Conservation (phyloP, 768 basidiomycete genomes). For the Boletus vinaceobasis region DNA sequence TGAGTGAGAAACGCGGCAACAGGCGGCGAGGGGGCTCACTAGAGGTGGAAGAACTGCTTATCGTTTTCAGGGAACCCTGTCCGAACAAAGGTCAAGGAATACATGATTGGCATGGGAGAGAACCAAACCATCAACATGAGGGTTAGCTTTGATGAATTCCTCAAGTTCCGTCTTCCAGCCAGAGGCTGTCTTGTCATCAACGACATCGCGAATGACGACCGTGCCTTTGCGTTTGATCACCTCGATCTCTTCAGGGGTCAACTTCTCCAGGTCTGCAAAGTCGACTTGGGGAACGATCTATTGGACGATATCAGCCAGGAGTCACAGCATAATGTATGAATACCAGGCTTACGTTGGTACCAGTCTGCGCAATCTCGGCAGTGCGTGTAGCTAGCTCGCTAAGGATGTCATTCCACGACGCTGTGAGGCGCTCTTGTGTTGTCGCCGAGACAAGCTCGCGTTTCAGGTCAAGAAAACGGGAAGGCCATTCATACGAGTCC, state of each 20-base stretch:
- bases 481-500: slow-evolving; percentile 11
- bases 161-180: slow-evolving; percentile 56
- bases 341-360: slow-evolving; percentile 42
- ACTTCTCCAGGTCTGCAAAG: slow-evolving; percentile 48
- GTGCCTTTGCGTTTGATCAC: slow-evolving; percentile 53
- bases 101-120: not conserved
- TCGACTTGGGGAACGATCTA: slow-evolving; percentile 63
- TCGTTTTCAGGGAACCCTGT: slow-evolving; percentile 52
- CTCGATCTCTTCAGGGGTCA: slow-evolving; percentile 45
- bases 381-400: slow-evolving; percentile 46
- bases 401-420: slow-evolving; percentile 59
- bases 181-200: slow-evolving; percentile 52
- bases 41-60: slow-evolving; percentile 72
- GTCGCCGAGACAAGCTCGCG: slow-evolving; percentile 49
- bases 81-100: not conserved
- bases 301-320: not conserved
- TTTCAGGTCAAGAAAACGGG: slow-evolving; percentile 58
- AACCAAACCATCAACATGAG: slow-evolving; percentile 47
- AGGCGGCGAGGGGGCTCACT: slow-evolving; percentile 40
- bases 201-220: slow-evolving; percentile 60
- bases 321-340: not conserved
- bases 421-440: slow-evolving; percentile 45
- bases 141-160: slow-evolving; percentile 56
- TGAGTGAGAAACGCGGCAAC: not conserved
- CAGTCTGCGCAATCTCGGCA: slow-evolving; percentile 42